Percentiles rank a stretch among this genome's conserved stretches.
These are phyloP conservation scores for Yarrowia divulgata DNA, from an alignment of 805 yeast species.

Conservation along the genomic window DNA sequence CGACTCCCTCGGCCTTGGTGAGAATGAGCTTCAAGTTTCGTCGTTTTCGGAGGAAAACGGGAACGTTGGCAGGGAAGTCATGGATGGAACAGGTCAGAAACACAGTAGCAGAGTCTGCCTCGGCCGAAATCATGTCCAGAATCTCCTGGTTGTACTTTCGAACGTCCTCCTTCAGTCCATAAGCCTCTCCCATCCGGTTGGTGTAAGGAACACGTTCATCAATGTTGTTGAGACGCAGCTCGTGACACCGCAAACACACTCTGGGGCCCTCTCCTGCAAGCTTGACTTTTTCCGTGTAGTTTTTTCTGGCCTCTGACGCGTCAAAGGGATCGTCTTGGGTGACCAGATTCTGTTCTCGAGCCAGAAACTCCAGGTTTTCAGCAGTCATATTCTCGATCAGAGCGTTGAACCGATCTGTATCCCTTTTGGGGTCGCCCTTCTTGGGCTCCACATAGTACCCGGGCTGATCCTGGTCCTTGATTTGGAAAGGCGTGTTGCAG, in stretches of 20 bases:
- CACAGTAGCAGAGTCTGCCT: conserved; percentile 20
- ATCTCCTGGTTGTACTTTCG: conserved; percentile 11
- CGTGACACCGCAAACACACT: conserved; percentile 20
- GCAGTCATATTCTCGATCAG: conserved; percentile 24
- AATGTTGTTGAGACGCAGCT: conserved; percentile 2
- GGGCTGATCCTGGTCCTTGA: not conserved
- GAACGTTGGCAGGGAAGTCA: conserved; percentile 36
- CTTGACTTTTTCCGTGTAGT: conserved; percentile 6
- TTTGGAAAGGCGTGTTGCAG: conserved; percentile 20
- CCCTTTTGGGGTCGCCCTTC: not conserved
- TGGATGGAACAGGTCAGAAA: conserved; percentile 15
- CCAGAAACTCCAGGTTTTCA: conserved; percentile 28
- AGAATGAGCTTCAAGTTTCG: conserved; percentile 42
- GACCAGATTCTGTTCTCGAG: conserved; percentile 19
- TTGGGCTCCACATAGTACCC: conserved; percentile 16
- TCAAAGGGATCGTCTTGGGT: conserved; percentile 1
- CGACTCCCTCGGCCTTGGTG: conserved; percentile 39
- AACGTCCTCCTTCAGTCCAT: not conserved
- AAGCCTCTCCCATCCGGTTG: not conserved
- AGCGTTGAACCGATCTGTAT: conserved; percentile 5
- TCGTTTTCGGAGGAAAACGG: conserved; percentile 5
- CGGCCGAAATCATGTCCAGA: conserved; percentile 12
- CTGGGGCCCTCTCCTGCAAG: not conserved
- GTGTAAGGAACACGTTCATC: conserved; percentile 9
- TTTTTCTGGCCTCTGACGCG: not conserved